Percentiles rank a stretch among this genome's conserved stretches.
These are phyloP conservation scores for Citrullus colocynthis DNA, from an alignment of 306 rosid species.

Conservation along the genomic window DNA sequence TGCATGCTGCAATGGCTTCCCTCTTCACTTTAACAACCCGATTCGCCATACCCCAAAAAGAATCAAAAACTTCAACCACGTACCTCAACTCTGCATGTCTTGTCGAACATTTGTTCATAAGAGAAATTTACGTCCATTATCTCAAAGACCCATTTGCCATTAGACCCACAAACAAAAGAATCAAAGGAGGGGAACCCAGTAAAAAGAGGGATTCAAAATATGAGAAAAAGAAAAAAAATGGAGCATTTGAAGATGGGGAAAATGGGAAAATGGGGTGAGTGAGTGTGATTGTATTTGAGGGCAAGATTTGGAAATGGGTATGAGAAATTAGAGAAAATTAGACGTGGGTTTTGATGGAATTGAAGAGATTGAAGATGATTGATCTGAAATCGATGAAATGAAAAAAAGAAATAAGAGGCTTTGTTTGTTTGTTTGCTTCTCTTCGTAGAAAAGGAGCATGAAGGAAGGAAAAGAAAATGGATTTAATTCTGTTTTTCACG, in stretches of 20 bases:
- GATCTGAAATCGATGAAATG: conserved; percentile 56
- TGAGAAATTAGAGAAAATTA: conserved; percentile 31
- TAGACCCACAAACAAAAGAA: conserved; percentile 8
- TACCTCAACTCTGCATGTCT: conserved; percentile 55
- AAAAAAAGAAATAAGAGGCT: conserved; percentile 15
- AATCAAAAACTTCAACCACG: conserved; percentile 16
- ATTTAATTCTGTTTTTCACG: conserved; percentile 6
- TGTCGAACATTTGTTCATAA: background rate
- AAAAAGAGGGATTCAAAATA: conserved; percentile 1
- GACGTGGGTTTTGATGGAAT: conserved; percentile 64
- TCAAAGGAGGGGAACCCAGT: background rate
- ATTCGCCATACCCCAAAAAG: conserved; percentile 51
- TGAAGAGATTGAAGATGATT: conserved; percentile 20
- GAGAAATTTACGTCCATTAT: conserved; percentile 52
- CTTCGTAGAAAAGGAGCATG: conserved; percentile 56
- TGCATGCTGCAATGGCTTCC: conserved; percentile 71
- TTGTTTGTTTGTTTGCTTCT: conserved; percentile 7
- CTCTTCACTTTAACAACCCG: conserved; percentile 51
- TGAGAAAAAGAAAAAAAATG: background rate
- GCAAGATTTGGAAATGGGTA: conserved; percentile 31
- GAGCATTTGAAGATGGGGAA: background rate
- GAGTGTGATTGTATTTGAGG: conserved; percentile 10
- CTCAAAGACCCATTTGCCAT: conserved; percentile 23
- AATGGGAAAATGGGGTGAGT: conserved; percentile 13
- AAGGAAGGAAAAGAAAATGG: conserved; percentile 16